Conservation (phyloP, 345 rosid species). For the Populus nigra region DNA sequence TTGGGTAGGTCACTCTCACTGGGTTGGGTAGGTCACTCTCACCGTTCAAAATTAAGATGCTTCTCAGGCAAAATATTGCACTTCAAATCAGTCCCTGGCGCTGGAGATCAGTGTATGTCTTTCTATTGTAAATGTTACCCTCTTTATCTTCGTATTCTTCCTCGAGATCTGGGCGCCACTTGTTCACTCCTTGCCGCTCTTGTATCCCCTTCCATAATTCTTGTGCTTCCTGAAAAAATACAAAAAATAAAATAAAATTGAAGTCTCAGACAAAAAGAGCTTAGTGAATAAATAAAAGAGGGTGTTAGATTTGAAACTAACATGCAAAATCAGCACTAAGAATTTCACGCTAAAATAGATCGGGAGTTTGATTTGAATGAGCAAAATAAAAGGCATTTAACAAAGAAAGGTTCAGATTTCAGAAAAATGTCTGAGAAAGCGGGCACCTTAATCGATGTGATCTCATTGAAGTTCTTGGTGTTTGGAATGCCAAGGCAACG, state of each 20-base stretch:
- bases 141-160: constrained; percentile 99
- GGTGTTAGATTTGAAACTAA: background rate
- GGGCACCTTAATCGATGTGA: constrained; percentile 76
- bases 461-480: constrained; percentile 97
- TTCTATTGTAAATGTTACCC: constrained; percentile 97
- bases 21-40: background rate
- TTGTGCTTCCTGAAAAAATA: constrained; percentile 70
- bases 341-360: background rate
- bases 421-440: background rate
- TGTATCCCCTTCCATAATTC: constrained; percentile 92
- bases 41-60: background rate
- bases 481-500: constrained; percentile 98
- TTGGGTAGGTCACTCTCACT: background rate
- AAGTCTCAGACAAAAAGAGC: too few species aligned
- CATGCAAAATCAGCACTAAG: background rate
- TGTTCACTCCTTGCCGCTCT: constrained; percentile 77
- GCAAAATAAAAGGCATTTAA: background rate
- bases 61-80: background rate
- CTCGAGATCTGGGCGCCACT: constrained; percentile 99
- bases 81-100: constrained; percentile 82
- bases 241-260: too few species aligned
- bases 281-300: background rate
- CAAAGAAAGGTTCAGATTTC: background rate
- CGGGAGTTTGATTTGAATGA: background rate
- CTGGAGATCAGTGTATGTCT: constrained; percentile 93